Evolutionary conservation across 176 grass and related monocot species (phyloP), one percentile per base, ranked within the genome.

Genomic region (Olyra latifolia): DNA sequence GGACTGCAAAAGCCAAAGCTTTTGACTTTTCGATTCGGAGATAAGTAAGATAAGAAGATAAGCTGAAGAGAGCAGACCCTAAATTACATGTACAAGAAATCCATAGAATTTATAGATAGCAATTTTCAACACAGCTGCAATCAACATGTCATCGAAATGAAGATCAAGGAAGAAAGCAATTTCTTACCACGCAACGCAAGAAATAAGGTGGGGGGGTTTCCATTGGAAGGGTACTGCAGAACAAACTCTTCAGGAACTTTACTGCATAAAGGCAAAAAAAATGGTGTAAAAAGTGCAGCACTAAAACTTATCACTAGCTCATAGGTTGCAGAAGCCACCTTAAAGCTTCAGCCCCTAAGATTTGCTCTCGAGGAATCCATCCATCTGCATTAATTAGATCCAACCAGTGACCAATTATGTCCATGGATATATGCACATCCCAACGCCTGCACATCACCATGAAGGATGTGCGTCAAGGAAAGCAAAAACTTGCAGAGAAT

Each of bases 361-460:
- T 98, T 84, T 95, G 90, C 81, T 98, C 96, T 66, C 96, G 86
- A 86, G 96, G 96, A 92, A 98, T 98, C 96, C 92, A 95, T 82
- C 96, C 96, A 91, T 98, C 96, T 63, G 82, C 60, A 87, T 98
- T 98, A 75, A 98, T 83, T 29, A 98, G 84, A 88, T 95, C 96
- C 79, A 98, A 88, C 92, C 96, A 98, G 79, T 98, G 96, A 24
- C 92, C 96, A 85, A 98, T 89, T 52, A 98, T 95, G 67, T 93
- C 96, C 96, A 95, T 91, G 46, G 85, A 95, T 75, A 98, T 95
- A 87, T 98, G 70, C n/a, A 90, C 83, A 88, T 98, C 96, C 96
- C 92, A 93, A 12, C 88, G 90, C 83, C 94, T 97, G 82, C 54
- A 83, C 67, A 87, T 82, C 40, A 76, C 25, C 75, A 16, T 13